Base-by-base conservation (phyloP, 768 basidiomycete species). In the Hypholoma fasciculare region DNA sequence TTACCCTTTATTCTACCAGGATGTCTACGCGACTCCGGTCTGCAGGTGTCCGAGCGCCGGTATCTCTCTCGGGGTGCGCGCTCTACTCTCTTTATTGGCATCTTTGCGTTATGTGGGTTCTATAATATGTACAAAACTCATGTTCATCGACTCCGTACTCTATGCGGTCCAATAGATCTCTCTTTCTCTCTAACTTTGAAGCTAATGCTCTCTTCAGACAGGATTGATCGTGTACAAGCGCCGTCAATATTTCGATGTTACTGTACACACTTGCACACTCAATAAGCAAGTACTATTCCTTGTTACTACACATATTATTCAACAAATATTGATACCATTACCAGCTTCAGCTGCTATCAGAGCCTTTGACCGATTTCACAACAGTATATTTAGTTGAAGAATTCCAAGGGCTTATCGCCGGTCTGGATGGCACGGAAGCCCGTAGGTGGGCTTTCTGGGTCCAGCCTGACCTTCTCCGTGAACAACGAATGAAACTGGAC, bases 401-500 rank as follows among this genome's bases (percentile, higher is more conserved):
- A 87, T 59, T 85, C 82, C 54, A 92, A 73, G 2, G 85, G 85
- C 16, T 77, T 81, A 56, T 82, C 79, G 36, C 65, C 60, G 2
- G 77, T 79, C 61, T 91, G 89, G 61, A 92, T 80, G 9, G 89
- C 89, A 55, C 80, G 75, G 81, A 83, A 91, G 51, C 76, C 78
- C 12, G 75, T 80, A 1, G 86, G 82, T 23, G 76, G 78, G 11
- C 77, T 78, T 44, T 80, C 78, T 38, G 65, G 72, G 55, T 81
- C 77, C 52, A 70, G 70, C 57, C 78, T 70, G 39, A 76, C 82
- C 48, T 73, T 87, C 38, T 86, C 78, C 9, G 83, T 89, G 71
- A 83, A 85, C 43, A 92, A 68, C 3, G 88, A 89, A 68, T 92
- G 90, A 72, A 90, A 90, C 39, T 58, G 72, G 52, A 91, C 81